Evolutionary conservation across 2,329 filamentous ascomycete species (phyloP).

Genomic region (Phyllachora maydis): DNA sequence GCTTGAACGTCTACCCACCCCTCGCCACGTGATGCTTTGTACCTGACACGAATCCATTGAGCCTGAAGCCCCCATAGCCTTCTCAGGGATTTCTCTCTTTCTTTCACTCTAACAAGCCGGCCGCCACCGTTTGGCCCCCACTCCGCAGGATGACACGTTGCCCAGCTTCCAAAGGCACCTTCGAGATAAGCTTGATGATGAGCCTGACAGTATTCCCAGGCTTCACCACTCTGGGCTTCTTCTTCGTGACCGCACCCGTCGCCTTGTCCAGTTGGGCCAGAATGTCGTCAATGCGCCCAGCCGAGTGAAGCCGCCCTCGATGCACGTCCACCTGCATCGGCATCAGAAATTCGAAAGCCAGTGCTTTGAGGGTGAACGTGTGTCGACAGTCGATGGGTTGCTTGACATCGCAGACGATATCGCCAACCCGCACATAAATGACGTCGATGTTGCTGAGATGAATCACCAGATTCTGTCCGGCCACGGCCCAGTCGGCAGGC

Average conservation of each 20-base stretch:
- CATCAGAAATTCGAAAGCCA: constrained; percentile 77
- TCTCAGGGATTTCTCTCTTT: too few relatives aligned
- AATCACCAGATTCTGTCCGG: constrained; percentile 74
- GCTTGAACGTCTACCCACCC: too few relatives aligned
- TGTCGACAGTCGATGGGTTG: constrained; percentile 51
- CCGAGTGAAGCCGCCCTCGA: constrained; percentile 59
- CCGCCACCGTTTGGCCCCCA: constrained; percentile 68
- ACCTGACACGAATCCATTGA: too few relatives aligned
- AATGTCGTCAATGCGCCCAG: constrained; percentile 54
- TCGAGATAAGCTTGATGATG: constrained; percentile 49
- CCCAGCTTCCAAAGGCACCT: constrained; percentile 62
- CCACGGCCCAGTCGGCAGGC: constrained; percentile 70
- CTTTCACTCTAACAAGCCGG: constrained; percentile 66
- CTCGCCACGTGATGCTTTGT: too few relatives aligned
- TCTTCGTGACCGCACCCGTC: constrained; percentile 56
- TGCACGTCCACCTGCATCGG: constrained; percentile 84
- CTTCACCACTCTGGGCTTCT: constrained; percentile 67
- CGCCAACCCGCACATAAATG: constrained; percentile 61
- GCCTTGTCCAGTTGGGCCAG: constrained; percentile 59
- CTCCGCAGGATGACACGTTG: constrained; percentile 64
- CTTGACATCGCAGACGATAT: constrained; percentile 59
- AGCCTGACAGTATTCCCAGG: constrained; percentile 62
- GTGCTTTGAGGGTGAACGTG: constrained; percentile 60
- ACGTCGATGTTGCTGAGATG: constrained; percentile 72
- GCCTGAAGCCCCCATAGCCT: too few relatives aligned